A percentile compares a stretch with the other conserved stretches of the same genome.
phyloP scores from a whole-genome alignment of 179 eudicot species.

The Carnegiea gigantea region DNA sequence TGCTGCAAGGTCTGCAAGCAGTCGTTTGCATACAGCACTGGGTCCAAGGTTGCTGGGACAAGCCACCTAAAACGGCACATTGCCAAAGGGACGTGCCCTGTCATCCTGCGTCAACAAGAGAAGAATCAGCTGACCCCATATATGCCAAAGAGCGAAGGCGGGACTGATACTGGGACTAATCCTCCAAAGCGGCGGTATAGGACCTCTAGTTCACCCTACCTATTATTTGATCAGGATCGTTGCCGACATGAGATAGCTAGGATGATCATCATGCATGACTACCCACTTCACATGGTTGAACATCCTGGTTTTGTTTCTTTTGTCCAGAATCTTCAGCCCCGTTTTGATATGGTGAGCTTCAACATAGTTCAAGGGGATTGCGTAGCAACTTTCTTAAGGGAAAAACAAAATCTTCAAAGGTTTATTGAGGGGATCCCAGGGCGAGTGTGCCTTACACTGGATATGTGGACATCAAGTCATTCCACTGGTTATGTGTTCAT shows the following conservation, averaged over 20 bases:
- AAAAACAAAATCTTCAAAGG: constrained; percentile 74
- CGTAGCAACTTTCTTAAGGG: constrained; percentile 68
- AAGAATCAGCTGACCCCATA: constrained; percentile 51
- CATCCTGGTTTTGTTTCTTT: constrained; percentile 78
- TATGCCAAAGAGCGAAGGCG: constrained; percentile 58
- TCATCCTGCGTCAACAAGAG: constrained; percentile 66
- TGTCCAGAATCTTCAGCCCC: constrained; percentile 90
- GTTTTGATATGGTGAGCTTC: constrained; percentile 69
- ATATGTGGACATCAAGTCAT: constrained; percentile 60
- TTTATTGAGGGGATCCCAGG: constrained; percentile 68
- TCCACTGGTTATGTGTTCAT: constrained; percentile 61
- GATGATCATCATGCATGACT: constrained; percentile 95
- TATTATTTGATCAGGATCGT: constrained; percentile 76
- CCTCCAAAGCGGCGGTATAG: constrained; percentile 78
- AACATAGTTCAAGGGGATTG: constrained; percentile 77
- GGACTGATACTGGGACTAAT: constrained; percentile 33
- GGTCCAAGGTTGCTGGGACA: constrained; percentile 89
- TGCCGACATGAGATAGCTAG: constrained; percentile 67
- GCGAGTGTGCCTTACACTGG: constrained; percentile 63
- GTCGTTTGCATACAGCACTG: constrained; percentile 94
- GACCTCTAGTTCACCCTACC: constrained; percentile 48
- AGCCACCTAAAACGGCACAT: constrained; percentile 97
- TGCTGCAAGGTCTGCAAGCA: constrained; percentile 89
- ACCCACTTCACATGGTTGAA: constrained; percentile 84
- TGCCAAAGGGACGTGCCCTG: constrained; percentile 83